Evolutionary conservation across 2,329 filamentous ascomycete species (phyloP).

Genomic region (Aspergillus sp.): DNA sequence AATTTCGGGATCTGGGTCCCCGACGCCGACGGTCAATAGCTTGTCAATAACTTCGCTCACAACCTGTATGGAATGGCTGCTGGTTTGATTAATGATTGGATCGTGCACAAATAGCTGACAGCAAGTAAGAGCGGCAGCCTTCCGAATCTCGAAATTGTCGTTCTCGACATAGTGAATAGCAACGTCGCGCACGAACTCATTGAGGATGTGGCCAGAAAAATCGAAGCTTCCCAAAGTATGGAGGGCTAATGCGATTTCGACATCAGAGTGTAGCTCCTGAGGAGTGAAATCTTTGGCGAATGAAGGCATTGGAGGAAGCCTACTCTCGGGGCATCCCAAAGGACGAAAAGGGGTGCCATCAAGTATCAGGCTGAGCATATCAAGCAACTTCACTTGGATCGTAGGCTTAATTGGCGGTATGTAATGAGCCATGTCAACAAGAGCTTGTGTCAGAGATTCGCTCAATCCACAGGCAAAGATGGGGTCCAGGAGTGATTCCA

Average conservation of each 20-base stretch:
- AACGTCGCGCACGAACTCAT: constrained; percentile 97
- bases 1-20: constrained; percentile 86
- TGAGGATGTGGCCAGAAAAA: constrained; percentile 84
- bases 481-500: constrained; percentile 90
- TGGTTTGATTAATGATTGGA: constrained; percentile 96
- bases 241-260: constrained; percentile 87
- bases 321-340: constrained; percentile 85
- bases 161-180: constrained; percentile 98
- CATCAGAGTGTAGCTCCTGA: constrained; percentile 75
- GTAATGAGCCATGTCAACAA: constrained; percentile 98
- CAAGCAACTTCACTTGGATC: constrained; percentile 89
- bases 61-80: constrained; percentile 93
- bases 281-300: constrained; percentile 87
- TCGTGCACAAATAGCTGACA: constrained; percentile 97
- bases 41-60: constrained; percentile 98
- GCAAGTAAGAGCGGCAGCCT: constrained; percentile 92
- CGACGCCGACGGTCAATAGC: constrained; percentile 89
- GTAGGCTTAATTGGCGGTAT: constrained; percentile 90
- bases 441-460: constrained; percentile 86
- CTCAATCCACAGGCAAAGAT: constrained; percentile 97
- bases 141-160: constrained; percentile 87
- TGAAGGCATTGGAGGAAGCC: constrained; percentile 75
- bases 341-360: constrained; percentile 91
- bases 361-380: constrained; percentile 91
- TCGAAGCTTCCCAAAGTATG: constrained; percentile 98